Percentiles rank a stretch among this genome's conserved stretches.
Evolutionary conservation across 768 basidiomycete species (phyloP).

Genomic region (Albatrellus ellisii): DNA sequence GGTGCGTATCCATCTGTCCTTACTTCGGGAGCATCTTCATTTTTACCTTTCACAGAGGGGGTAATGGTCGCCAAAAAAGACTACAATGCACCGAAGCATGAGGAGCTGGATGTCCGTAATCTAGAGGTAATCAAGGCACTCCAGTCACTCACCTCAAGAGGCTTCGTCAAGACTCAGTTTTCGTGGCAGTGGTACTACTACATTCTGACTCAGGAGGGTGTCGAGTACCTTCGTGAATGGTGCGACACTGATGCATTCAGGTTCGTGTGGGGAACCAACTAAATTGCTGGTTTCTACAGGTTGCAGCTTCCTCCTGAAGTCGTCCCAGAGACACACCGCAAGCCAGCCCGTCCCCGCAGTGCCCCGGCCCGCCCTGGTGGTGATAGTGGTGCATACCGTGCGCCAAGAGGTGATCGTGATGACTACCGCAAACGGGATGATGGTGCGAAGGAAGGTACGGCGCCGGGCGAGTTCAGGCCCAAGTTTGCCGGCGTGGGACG

Average conservation of each 20-base stretch:
- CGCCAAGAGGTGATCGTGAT: conserved; percentile 81
- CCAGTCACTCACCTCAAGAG: conserved; percentile 55
- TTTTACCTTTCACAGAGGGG: conserved; percentile 50
- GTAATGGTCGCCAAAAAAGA: conserved; percentile 99
- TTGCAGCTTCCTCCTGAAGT: conserved; percentile 92
- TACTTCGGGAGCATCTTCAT: neutral
- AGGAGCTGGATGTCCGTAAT: conserved; percentile 63
- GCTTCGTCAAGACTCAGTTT: conserved; percentile 97
- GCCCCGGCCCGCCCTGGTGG: conserved; percentile 59
- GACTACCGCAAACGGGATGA: conserved; percentile 41
- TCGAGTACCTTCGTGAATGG: conserved; percentile 94
- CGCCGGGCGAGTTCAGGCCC: conserved; percentile 82
- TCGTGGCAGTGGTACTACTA: conserved; percentile 99
- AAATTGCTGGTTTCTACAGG: conserved; percentile 28
- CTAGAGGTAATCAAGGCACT: conserved; percentile 62
- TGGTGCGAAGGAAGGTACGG: conserved; percentile 79
- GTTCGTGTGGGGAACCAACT: conserved; percentile 35
- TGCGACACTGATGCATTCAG: conserved; percentile 20
- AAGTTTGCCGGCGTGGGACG: conserved; percentile 83
- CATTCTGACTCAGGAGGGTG: conserved; percentile 90
- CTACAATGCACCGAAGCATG: conserved; percentile 94
- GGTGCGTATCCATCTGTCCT: conserved; percentile 37
- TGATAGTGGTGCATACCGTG: conserved; percentile 74
- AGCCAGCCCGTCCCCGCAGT: conserved; percentile 80
- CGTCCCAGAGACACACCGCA: conserved; percentile 96